Evolutionary conservation across 2,329 filamentous ascomycete species (phyloP).

Genomic region (Waltergamsia citrina): DNA sequence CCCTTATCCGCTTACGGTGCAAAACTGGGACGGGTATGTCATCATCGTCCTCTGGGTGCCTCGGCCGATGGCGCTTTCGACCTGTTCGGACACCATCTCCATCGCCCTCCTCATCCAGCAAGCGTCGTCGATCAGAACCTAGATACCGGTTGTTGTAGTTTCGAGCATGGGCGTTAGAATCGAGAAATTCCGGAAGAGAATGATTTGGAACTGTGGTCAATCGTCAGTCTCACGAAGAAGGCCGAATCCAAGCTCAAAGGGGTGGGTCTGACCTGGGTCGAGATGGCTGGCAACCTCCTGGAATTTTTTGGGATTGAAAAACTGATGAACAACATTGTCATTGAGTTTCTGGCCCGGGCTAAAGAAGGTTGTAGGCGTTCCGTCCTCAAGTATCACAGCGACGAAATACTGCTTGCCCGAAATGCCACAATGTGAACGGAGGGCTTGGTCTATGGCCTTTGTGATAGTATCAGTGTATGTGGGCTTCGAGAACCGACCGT

Average conservation of each 20-base stretch:
- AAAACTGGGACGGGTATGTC: constrained; percentile 27
- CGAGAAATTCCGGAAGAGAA: neutral
- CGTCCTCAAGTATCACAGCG: constrained; percentile 38
- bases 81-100: neutral
- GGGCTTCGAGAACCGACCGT: constrained; percentile 10
- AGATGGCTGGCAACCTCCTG: constrained; percentile 25
- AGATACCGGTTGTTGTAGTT: constrained; percentile 1
- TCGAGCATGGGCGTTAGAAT: neutral
- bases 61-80: constrained; percentile 2
- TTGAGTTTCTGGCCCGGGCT: constrained; percentile 28
- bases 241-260: neutral
- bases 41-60: constrained; percentile 21
- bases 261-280: constrained; percentile 21
- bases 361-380: constrained; percentile 32
- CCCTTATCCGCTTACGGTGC: constrained; percentile 34
- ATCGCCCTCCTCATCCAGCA: neutral
- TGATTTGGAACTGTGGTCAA: neutral
- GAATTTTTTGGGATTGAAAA: constrained; percentile 36
- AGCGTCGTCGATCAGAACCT: neutral
- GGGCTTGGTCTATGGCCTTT: constrained; percentile 41
- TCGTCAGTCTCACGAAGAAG: neutral
- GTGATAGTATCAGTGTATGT: constrained; percentile 1
- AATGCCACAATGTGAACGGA: constrained; percentile 43
- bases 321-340: constrained; percentile 28
- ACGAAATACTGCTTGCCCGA: constrained; percentile 42